phyloP scores from a whole-genome alignment of 768 basidiomycete genomes.

The Cubamyces sp. region DNA sequence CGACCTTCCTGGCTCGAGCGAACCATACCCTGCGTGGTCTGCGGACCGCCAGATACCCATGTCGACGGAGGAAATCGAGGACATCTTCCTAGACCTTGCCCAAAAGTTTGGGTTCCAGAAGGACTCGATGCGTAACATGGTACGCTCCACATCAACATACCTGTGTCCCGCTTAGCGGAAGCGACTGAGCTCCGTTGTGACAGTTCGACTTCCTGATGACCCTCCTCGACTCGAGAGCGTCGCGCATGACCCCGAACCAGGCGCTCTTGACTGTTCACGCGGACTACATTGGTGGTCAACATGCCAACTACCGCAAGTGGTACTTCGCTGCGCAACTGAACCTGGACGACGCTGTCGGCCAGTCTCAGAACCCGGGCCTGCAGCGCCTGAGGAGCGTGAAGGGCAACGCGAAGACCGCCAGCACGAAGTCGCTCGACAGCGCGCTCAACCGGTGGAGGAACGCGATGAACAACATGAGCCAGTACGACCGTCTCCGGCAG shows the following conservation, averaged over 20 bases:
- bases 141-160: constrained; percentile 36
- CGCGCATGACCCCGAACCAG: constrained; percentile 96
- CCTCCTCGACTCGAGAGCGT: constrained; percentile 95
- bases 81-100: constrained; percentile 96
- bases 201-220: constrained; percentile 99
- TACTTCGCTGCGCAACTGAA: constrained; percentile 99
- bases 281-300: constrained; percentile 98
- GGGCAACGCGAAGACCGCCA: constrained; percentile 54
- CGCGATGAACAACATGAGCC: constrained; percentile 99
- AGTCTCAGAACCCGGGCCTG: constrained; percentile 90
- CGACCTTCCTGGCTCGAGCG: constrained; percentile 39
- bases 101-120: constrained; percentile 99
- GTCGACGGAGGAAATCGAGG: constrained; percentile 97
- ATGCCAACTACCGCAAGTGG: constrained; percentile 99
- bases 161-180: not conserved
- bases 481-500: constrained; percentile 96
- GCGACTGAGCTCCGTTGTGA: constrained; percentile 20
- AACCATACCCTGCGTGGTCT: constrained; percentile 96
- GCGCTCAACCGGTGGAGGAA: constrained; percentile 95
- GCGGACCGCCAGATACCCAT: constrained; percentile 93
- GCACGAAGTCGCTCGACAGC: constrained; percentile 85
- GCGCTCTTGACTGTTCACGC: constrained; percentile 96
- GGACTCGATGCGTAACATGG: constrained; percentile 96
- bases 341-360: constrained; percentile 97
- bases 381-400: constrained; percentile 87